Base-by-base conservation (phyloP, 768 basidiomycete genomes). In the Tulasnella sp. region DNA sequence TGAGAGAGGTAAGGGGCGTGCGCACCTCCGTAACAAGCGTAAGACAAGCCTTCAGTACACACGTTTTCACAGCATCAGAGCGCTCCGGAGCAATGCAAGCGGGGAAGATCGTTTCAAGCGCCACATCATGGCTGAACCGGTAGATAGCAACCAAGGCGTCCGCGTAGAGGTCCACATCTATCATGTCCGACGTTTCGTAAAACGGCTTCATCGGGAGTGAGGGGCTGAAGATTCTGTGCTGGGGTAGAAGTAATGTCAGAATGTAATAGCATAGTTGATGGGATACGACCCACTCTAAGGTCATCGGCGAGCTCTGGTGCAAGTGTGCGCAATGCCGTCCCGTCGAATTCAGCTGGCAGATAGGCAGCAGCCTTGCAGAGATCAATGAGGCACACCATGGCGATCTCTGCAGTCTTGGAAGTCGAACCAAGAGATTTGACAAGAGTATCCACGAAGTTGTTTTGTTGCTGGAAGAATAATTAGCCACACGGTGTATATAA, bases 61-160 rank as follows among this genome's bases (percentile, higher is more conserved):
- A 79, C 9, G 83, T 78, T 71, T 91, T 91, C 62, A 87, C 79
- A 1, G 83, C 83, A 23, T 89, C 85, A 0, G 86, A 83, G 29
- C 84, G 77, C 63, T 88, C 84, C 7, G 87, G 79, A 55, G 84
- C 80, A 39, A 89, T 66, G 61, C 86, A 86, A 12, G 72, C 71
- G 19, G 71, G 64, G 65, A 91, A 86, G 5, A 89, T 64, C 0
- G 73, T 72, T 6, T 81, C 45, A 2, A 79, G 74, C 36, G 86
- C 83, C 41, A 80, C 77, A 40, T 74, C 70, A 0, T 83, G 76
- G 19, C 86, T 67, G 62, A 84, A 86, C 12, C 86, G 78, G 66
- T 77, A 91, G 8, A 89, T 67, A 1, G 78, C 76, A 2, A 83
- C 83, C 7, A 96, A 70, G 0, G 81, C 82, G 61, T 89, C 83